Evolutionary conservation across 1,284 basidiomycete species (phyloP), one percentile per base, ranked within the genome.

Genomic region (Malassezia slooffiae): DNA sequence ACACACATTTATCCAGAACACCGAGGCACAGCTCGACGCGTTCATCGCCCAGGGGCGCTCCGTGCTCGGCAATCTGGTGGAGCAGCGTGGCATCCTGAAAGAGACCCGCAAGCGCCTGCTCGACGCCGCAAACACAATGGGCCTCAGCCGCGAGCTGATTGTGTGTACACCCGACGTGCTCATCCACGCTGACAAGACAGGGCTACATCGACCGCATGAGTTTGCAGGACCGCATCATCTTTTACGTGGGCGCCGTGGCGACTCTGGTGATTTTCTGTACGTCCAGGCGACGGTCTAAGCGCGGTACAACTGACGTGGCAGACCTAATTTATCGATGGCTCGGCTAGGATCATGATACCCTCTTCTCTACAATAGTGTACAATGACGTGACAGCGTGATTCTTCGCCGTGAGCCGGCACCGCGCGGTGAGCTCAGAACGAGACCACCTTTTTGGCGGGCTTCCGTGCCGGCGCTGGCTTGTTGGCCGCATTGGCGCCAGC

Each of bases 11-110:
- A 64, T 69, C 31, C 55, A 64, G 31, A 53, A 64, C 30, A 67
- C 66, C 2, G 66, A 69, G 35, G 39, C 44, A 2, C 66, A 69
- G 41, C 43, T 69, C 31, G 66, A 69, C 27, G 52, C 56, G 8
- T 67, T 69, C 33, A 67, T 69, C 24, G 57, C 66, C 1, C 66
- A 69, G 29, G 66, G 66, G 0, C 54, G 59, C 23, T 61, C 63
- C 23, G 60, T 65, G 28, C 60, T 64, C 34, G 59, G 57, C n/a
- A 69, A 67, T 33, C 43, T 69, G 12, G 55, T 58, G n/a, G 66
- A 69, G 44, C 66, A 69, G 38, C 43, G 64, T 10, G 50, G 60
- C 6, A 66, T 69, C 24, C 43, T 69, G 16, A 69, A 69, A 31
- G 60, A 57, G 3, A 69, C 66, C 15, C 58, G 62, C 27, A 42